Evolutionary conservation across 164 flowering plant species (phyloP).

Genomic region (Euptelea pleiosperma): DNA sequence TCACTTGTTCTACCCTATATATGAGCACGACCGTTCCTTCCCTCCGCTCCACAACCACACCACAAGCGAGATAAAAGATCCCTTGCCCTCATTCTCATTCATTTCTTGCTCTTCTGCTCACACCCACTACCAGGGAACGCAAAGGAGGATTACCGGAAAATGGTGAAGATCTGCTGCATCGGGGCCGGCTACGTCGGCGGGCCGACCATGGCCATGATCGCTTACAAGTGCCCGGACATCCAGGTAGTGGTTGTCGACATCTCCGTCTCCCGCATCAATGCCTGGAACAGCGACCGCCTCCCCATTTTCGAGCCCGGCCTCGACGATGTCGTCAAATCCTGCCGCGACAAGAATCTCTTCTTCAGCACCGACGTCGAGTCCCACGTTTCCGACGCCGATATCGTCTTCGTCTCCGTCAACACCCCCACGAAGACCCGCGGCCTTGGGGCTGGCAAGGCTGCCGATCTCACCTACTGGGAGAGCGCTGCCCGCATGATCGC

Average conservation of each 20-base stretch:
- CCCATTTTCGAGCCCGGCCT: slow-evolving; percentile 31
- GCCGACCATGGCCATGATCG: slow-evolving; percentile 29
- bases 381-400: slow-evolving; percentile 22
- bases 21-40: no score
- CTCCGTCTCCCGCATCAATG: slow-evolving; percentile 20
- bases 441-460: slow-evolving; percentile 29
- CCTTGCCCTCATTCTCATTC: background rate
- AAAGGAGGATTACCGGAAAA: background rate
- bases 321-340: slow-evolving; percentile 18
- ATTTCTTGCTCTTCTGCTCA: background rate
- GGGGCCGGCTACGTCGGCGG: slow-evolving; percentile 31
- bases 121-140: background rate
- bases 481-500: slow-evolving; percentile 31
- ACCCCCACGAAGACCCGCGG: slow-evolving; percentile 27
- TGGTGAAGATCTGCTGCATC: slow-evolving; percentile 23
- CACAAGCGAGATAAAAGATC: no score
- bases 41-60: no score
- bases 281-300: slow-evolving; percentile 26
- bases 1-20: no score
- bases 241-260: slow-evolving; percentile 28
- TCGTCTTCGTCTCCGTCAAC: slow-evolving; percentile 26
- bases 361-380: slow-evolving; percentile 22
- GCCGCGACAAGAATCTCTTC: slow-evolving; percentile 23
- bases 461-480: slow-evolving; percentile 31
- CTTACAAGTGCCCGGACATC: slow-evolving; percentile 19